Conservation (phyloP, 164 flowering plant genomes). For the Liquidambar formosana region DNA sequence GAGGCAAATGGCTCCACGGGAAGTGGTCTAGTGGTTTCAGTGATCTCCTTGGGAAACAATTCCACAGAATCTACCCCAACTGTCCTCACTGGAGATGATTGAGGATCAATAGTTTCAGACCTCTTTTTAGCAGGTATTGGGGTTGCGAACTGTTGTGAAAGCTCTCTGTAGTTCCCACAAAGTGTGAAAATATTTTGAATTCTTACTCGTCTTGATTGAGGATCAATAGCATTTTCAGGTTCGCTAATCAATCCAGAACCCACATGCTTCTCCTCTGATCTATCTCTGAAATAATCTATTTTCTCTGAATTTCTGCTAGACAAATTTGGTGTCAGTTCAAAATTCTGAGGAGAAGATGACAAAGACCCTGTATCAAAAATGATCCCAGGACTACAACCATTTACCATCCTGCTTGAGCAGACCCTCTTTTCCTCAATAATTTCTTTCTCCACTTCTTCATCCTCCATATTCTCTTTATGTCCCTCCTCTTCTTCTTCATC, state of each 20-base stretch:
- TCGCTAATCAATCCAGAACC: slow-evolving; percentile 9
- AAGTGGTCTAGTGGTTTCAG: background rate
- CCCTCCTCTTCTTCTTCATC: slow-evolving; percentile 42
- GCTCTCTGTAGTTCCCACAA: slow-evolving; percentile 90
- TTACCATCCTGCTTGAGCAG: slow-evolving; percentile 15
- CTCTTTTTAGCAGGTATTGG: slow-evolving; percentile 31
- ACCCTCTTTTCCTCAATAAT: slow-evolving; percentile 68
- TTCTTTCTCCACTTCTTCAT: slow-evolving; percentile 82
- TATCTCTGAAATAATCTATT: background rate
- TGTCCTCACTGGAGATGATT: slow-evolving; percentile 14
- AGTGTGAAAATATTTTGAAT: slow-evolving; percentile 91
- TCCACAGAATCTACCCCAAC: slow-evolving; percentile 18
- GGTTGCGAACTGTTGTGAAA: slow-evolving; percentile 45
- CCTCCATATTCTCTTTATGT: slow-evolving; percentile 20
- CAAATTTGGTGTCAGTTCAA: slow-evolving; percentile 10
- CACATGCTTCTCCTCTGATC: too few relatives aligned
- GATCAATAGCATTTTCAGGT: slow-evolving; percentile 32
- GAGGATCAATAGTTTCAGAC: slow-evolving; percentile 26
- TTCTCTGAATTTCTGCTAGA: slow-evolving; percentile 15
- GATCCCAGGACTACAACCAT: slow-evolving; percentile 1
- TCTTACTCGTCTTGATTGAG: slow-evolving; percentile 55
- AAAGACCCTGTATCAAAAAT: slow-evolving; percentile 14
- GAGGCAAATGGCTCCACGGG: slow-evolving; percentile 1
- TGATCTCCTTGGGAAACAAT: too few relatives aligned
- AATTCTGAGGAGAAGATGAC: slow-evolving; percentile 18